Base-by-base conservation (phyloP, 768 basidiomycete genomes). In the Termitomyces bulborhizus region DNA sequence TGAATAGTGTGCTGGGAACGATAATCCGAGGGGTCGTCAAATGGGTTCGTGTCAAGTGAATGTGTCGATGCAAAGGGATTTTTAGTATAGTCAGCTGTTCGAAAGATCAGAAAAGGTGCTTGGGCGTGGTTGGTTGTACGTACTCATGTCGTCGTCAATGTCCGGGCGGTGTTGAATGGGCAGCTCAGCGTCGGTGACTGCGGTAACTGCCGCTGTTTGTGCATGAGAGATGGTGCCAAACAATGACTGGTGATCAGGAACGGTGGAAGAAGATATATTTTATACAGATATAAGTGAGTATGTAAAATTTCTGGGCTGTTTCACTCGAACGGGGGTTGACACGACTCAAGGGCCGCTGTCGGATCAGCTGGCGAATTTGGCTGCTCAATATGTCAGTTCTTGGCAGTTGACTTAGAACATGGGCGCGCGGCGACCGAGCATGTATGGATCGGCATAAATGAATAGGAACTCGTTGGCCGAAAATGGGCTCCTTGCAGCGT, bases 21-120 rank as follows among this genome's bases (percentile, higher is more conserved):
- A 68, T 56, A 59, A 65, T 69, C n/a, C 74, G 64, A 27, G 32
- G 89, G 90, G 79, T 95, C 93, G 63, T 92, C 91, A 66, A 95
- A 95, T 1, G 92, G 92, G 69, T 95, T 95, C 53, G 82, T 77
- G 66, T 93, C 92, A 48, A 93, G 85, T 3, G 90, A 90, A 64
- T 90, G 83, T 15, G 86, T 82, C 9, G 90, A 92, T 8, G 89
- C 85, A 70, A 93, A 93, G 0, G 91, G 91, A 61, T 93, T 92
- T 66, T 88, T 79, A 46, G 76, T 76, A 61, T 69, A 72, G 54
- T 69, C 71, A 61, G 68, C 69, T 72, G 41, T 24, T n/a, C 16
- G 31, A 6, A 34, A 41, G 1, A 29, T 50, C 49, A 50, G 31
- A 50, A 13, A 18, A 37, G 37, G 6, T 6, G 37, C 3, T 18